Evolutionary conservation across 2,329 filamentous ascomycete species (phyloP), one percentile per base, ranked within the genome.

Genomic region (Alternaria sp.): DNA sequence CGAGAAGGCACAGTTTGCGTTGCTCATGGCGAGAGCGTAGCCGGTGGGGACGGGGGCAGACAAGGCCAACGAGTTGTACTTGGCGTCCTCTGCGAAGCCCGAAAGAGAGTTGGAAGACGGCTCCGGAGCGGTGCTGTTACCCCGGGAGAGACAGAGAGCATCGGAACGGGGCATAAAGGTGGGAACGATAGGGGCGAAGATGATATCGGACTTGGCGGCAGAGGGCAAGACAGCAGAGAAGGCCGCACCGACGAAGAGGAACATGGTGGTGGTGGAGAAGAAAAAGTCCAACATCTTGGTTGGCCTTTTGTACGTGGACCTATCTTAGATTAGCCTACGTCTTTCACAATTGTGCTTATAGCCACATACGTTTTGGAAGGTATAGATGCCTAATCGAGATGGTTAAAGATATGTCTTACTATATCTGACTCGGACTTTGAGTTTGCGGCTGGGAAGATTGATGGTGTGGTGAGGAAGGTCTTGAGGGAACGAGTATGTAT

Each of bases 1-100:
- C 3, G n/a, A n/a, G 25, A 67, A 34, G 10, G 62, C 45, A 36
- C 59, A 57, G 12, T 64, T 57, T 12, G 40, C 46, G 44, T 63
- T 49, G 8, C 16, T 22, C 27, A 57, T 25, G 38, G 34, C 20
- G 2, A 12, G 18, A 40, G 56, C 34, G 45, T 65, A 68, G 14
- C 58, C 60, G n/a, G 18, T 16, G 10, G 60, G 54, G 1, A 22
- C 50, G 4, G 8, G 11, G 20, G 40, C 57, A 12, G 25, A n/a
- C 7, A 5, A 27, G n/a, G 59, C 55, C 16, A 58, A 16, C 14
- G 16, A 14, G 36, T 11, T 22, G 49, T 65, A 66, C 28, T 27
- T 40, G 11, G 27, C 20, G 18, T 32, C 16, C n/a, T 46, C 22
- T 9, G 25, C 49, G 41, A 60, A 60, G 34, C 40, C 43, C 2